Base-by-base conservation (phyloP, 1,284 basidiomycete species). In the Rhodotorula glutinis region DNA sequence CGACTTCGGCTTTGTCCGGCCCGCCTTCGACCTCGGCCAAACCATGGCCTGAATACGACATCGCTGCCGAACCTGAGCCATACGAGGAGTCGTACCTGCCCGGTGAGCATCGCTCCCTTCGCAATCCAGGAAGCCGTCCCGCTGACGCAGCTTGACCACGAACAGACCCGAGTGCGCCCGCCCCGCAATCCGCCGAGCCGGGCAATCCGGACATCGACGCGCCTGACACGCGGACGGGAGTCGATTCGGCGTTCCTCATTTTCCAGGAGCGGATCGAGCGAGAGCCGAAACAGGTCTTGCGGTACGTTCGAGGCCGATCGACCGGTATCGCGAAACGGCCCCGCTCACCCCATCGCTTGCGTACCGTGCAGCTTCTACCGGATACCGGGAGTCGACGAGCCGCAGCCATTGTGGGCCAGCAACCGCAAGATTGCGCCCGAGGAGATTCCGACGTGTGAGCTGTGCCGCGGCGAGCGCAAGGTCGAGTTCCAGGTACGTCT, bases 361-460 rank as follows among this genome's bases (percentile, higher is more conserved):
- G n/a, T n/a, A n/a, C n/a, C n/a, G n/a, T n/a, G n/a, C 56, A 72
- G 70, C 16, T 73, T 73, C 58, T 73, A 73, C 49, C 69, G 71
- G 23, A 43, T 73, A 30, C 71, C 71, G 19, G 69, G 63, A 21
- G 46, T 73, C 23, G 66, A 69, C 8, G 56, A 66, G 4, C 71
- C 71, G n/a, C 51, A 66, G 30, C 66, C 71, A 3, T 21, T 73
- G 21, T 71, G 69, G 69, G 62, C 62, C 21, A 66, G 58, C 25
- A 11, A 29, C 14, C 33, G 41, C 25, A 65, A 64, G 43, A 56
- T 73, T 8, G 16, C 30, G 3, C 53, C 69, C 8, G 51, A 54
- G 33, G n/a, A 62, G 27, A 49, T 71, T 9, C 54, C 66, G 23
- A 27, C 64, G 3, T 73, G 71, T 46, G 53, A 67, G 29, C 55